These are phyloP conservation scores for Coniferiporia weirii DNA, from an alignment of 1,284 basidiomycete species.

Conservation along the genomic window DNA sequence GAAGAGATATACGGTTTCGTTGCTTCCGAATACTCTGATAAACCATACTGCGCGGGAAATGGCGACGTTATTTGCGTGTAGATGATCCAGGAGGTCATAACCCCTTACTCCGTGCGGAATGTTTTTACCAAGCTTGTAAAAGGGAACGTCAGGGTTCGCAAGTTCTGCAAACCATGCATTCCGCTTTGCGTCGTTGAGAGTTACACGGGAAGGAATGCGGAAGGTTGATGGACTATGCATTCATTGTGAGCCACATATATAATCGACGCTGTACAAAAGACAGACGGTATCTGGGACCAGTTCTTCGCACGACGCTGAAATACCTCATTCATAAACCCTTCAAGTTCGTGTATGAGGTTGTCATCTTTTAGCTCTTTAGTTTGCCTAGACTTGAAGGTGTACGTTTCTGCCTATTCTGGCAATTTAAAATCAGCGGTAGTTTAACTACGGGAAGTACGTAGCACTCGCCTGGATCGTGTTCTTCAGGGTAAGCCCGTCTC, in stretches of 20 bases:
- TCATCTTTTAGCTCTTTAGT: slow-evolving; percentile 45
- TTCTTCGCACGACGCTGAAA: slow-evolving; percentile 58
- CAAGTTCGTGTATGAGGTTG: slow-evolving; percentile 60
- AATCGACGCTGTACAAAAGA: background rate
- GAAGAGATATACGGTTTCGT: slow-evolving; percentile 69
- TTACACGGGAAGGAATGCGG: slow-evolving; percentile 83
- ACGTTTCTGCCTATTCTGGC: slow-evolving; percentile 56
- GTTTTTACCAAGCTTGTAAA: slow-evolving; percentile 82
- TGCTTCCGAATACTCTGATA: slow-evolving; percentile 89
- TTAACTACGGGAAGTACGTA: background rate
- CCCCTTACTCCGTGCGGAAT: slow-evolving; percentile 94
- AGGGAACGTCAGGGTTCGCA: slow-evolving; percentile 83
- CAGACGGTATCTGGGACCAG: slow-evolving; percentile 58
- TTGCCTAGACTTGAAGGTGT: slow-evolving; percentile 52
- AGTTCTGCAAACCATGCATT: slow-evolving; percentile 89
- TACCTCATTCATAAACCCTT: slow-evolving; percentile 77
- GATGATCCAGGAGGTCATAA: slow-evolving; percentile 83
- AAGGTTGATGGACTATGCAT: slow-evolving; percentile 63
- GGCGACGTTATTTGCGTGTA: slow-evolving; percentile 79
- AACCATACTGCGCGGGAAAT: slow-evolving; percentile 93
- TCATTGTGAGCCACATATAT: background rate
- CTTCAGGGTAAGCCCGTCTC: slow-evolving; percentile 66
- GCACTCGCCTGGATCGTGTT: slow-evolving; percentile 57
- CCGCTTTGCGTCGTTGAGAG: slow-evolving; percentile 85
- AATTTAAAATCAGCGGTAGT: background rate